Percentiles rank a stretch among this genome's conserved stretches.
Conservation (phyloP, 768 basidiomycete species). For the Suillus plorans region DNA sequence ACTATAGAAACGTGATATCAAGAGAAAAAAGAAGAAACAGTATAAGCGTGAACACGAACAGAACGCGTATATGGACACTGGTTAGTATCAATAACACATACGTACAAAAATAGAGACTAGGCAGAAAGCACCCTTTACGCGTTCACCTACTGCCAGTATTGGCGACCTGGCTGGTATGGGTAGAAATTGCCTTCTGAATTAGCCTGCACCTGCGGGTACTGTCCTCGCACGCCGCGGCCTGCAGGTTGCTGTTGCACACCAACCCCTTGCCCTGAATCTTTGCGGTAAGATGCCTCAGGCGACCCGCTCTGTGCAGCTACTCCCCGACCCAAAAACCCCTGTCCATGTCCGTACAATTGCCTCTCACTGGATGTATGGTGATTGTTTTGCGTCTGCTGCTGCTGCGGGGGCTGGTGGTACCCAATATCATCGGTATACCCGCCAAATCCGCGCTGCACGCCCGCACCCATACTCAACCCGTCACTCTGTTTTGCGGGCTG, state of each 20-base stretch:
- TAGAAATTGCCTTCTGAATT: constrained; percentile 69
- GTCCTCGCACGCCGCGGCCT: constrained; percentile 46
- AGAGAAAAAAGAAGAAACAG: constrained; percentile 15
- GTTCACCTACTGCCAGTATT: constrained; percentile 45
- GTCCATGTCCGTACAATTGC: constrained; percentile 1
- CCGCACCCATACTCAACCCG: constrained; percentile 40
- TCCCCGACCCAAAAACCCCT: constrained; percentile 29
- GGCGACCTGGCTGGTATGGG: constrained; percentile 66
- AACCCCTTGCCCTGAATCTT: constrained; percentile 24
- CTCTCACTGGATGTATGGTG: constrained; percentile 5
- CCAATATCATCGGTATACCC: constrained; percentile 42
- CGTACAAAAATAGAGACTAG: constrained; percentile 13
- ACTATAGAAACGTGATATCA: constrained; percentile 17
- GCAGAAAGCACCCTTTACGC: constrained; percentile 5
- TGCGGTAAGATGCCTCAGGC: constrained; percentile 56
- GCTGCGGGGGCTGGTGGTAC: constrained; percentile 55
- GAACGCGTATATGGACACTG: background rate
- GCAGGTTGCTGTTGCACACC: constrained; percentile 40
- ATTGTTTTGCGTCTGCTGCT: constrained; percentile 49
- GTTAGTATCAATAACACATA: background rate
- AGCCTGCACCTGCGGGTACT: constrained; percentile 33
- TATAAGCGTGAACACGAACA: background rate
- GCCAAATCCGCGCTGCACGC: constrained; percentile 36
- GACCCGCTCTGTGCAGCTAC: constrained; percentile 44
- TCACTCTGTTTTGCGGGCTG: constrained; percentile 51